Evolutionary conservation across 2,329 filamentous ascomycete species (phyloP).

Genomic region (Trichophyton verrucosum): DNA sequence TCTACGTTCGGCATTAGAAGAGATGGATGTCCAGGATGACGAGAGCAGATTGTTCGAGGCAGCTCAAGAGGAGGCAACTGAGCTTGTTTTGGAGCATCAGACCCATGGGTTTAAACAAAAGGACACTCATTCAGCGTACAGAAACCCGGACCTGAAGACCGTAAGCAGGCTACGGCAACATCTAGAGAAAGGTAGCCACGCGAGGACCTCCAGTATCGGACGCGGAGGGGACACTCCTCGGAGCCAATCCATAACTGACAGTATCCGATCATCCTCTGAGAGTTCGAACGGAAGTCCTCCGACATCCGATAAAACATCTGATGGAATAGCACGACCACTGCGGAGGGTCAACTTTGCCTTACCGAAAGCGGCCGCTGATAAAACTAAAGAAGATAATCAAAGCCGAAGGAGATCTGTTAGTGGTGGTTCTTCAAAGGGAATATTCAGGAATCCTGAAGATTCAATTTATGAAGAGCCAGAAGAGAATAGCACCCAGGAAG

Average conservation of each 20-base stretch:
- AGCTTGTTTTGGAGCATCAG: slow-evolving; percentile 52
- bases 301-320: not conserved
- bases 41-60: slow-evolving; percentile 40
- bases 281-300: slow-evolving; percentile 14
- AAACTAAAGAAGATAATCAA: slow-evolving; percentile 12
- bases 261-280: slow-evolving; percentile 11
- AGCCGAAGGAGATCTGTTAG: slow-evolving; percentile 23
- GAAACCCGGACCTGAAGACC: slow-evolving; percentile 29
- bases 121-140: slow-evolving; percentile 38
- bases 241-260: not conserved
- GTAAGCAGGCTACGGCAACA: slow-evolving; percentile 30
- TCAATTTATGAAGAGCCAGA: slow-evolving; percentile 79
- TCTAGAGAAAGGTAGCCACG: slow-evolving; percentile 33
- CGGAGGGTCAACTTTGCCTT: slow-evolving; percentile 31
- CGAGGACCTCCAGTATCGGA: slow-evolving; percentile 30
- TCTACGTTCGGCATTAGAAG: slow-evolving; percentile 45
- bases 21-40: slow-evolving; percentile 47
- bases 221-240: not conserved
- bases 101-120: slow-evolving; percentile 40
- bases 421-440: slow-evolving; percentile 33
- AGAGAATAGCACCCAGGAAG: slow-evolving; percentile 23
- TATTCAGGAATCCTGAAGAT: slow-evolving; percentile 49
- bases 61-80: slow-evolving; percentile 51
- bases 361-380: slow-evolving; percentile 19
- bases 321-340: slow-evolving; percentile 23